Evolutionary conservation across 768 basidiomycete genomes (phyloP), one percentile per base, ranked within the genome.

Genomic region (Termitomyces sp.): DNA sequence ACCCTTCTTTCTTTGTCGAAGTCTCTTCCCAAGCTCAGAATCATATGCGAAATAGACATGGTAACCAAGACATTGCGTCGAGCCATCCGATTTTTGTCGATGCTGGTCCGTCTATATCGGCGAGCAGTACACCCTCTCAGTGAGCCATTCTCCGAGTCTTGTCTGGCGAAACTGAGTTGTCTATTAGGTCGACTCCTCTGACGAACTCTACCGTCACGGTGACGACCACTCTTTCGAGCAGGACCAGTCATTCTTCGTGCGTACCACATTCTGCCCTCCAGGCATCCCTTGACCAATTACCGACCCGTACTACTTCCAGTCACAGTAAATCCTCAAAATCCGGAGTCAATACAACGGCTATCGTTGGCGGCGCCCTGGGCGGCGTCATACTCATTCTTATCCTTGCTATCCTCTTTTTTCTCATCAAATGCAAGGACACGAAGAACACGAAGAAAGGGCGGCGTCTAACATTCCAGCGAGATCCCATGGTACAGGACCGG

Each of bases 301-400:
- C 42, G 0, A 45, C 34, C 13, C n/a, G n/a, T 18, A 39, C 18
- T 0, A 46, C 57, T 2, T 39, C 46, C 14, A 32, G 16, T 26
- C 44, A 53, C 39, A n/a, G n/a, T n/a, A n/a, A n/a, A n/a, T 16
- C 57, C 5, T 54, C 61, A 24, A 48, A 30, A 32, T 16, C 47
- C n/a, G 8, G 42, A 3, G 27, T 46, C 14, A 59, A 52, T 9
- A 34, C 45, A 22, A 26, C 53, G 20, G 62, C 57, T 1, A 57
- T 65, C 24, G 55, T 61, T n/a, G 64, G 62, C 4, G 55, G 62
- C 22, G 37, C 59, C 20, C 24, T 65, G 22, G 64, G 61, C 13
- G 57, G 59, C 20, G 22, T 65, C 46, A 30, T 58, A 30, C 8
- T 62, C 20, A 33, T 65, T 18, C 37, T 48, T 13, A 1, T 64